Conservation (phyloP, 768 basidiomycete species). For the Exidia glandulosa region DNA sequence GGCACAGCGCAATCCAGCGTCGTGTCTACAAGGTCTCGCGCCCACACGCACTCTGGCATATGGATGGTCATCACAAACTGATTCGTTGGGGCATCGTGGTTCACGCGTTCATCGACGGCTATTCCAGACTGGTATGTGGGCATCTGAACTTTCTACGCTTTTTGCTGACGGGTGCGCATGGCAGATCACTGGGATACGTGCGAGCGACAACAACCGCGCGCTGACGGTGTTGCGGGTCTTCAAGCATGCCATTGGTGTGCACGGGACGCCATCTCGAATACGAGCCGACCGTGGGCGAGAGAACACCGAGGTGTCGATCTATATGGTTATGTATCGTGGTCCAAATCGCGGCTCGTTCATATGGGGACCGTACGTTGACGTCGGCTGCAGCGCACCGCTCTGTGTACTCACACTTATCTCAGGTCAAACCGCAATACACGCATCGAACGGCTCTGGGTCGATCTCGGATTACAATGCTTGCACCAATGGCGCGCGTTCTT, state of each 20-base stretch:
- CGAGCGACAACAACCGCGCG: constrained; percentile 17
- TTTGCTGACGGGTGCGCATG: not conserved
- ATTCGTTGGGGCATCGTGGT: constrained; percentile 11
- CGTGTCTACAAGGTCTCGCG: no score
- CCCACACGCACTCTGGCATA: no score
- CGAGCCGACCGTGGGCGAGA: constrained; percentile 25
- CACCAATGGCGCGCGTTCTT: constrained; percentile 34
- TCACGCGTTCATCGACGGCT: constrained; percentile 14
- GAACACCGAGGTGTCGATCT: constrained; percentile 22
- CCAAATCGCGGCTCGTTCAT: constrained; percentile 19
- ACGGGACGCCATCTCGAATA: constrained; percentile 18
- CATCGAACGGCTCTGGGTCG: constrained; percentile 36
- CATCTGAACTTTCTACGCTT: constrained; percentile 1
- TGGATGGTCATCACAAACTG: no score
- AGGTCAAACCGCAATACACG: constrained; percentile 30
- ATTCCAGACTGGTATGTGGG: not conserved
- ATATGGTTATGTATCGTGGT: constrained; percentile 26
- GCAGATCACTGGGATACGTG: constrained; percentile 13
- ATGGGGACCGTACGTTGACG: constrained; percentile 15
- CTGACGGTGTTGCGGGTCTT: constrained; percentile 17
- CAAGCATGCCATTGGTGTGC: constrained; percentile 4
- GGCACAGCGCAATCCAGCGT: no score
- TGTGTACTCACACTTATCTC: not conserved
- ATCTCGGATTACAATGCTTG: constrained; percentile 29
- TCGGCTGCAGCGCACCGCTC: not conserved